These are phyloP conservation scores for Mucor velutinosus DNA, from an alignment of 371 early-diverging fungal genomes.

Conservation along the genomic window DNA sequence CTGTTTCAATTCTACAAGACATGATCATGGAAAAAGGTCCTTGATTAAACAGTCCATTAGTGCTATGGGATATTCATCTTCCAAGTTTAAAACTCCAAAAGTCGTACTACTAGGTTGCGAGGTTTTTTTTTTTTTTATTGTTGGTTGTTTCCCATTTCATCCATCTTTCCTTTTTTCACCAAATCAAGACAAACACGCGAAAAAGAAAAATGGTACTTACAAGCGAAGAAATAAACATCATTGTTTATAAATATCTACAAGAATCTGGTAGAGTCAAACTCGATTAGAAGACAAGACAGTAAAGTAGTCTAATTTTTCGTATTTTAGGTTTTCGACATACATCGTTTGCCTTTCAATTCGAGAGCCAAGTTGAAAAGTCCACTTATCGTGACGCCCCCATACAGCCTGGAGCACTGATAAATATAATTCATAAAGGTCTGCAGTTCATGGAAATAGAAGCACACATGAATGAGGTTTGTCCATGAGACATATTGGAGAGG, in stretches of 20 bases:
- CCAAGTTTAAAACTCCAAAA: too few relatives aligned
- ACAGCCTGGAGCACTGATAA: conserved; percentile 85
- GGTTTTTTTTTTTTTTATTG: too few relatives aligned
- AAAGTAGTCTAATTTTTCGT: not conserved
- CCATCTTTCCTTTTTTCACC: not conserved
- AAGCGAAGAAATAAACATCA: conserved; percentile 93
- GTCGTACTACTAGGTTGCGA: too few relatives aligned
- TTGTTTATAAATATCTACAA: conserved; percentile 89
- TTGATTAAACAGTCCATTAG: too few relatives aligned
- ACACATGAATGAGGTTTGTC: conserved; percentile 75
- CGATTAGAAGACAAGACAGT: not conserved
- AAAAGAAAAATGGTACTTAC: conserved; percentile 67
- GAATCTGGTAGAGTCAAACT: conserved; percentile 75
- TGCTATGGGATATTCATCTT: too few relatives aligned
- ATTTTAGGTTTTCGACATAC: conserved; percentile 86
- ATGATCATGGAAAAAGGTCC: too few relatives aligned
- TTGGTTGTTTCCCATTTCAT: too few relatives aligned
- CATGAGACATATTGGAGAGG: not conserved
- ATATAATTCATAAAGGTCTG: conserved; percentile 90
- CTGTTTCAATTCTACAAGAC: too few relatives aligned
- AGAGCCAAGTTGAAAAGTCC: conserved; percentile 78
- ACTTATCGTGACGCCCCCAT: conserved; percentile 70
- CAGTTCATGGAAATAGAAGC: conserved; percentile 90
- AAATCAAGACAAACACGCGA: conserved; percentile 5
- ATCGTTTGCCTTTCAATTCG: conserved; percentile 88